A percentile compares a stretch with the other conserved stretches of the same genome.
These are phyloP conservation scores for Athelia sp. DNA, from an alignment of 1,284 basidiomycete genomes.

Conservation along the genomic window DNA sequence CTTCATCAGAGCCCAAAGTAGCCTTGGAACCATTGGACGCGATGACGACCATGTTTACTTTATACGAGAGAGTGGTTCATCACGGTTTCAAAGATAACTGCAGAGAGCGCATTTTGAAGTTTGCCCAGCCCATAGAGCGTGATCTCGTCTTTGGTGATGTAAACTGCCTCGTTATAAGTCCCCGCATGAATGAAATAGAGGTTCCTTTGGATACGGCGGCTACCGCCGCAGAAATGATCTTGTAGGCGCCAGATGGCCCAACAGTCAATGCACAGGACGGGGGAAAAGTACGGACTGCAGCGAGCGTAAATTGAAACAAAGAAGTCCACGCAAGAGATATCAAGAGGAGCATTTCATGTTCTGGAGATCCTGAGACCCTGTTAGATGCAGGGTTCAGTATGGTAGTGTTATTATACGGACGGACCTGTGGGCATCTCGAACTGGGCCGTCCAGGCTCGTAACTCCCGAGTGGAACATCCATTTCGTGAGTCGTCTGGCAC, in stretches of 20 bases:
- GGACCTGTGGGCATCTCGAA: too few relatives aligned
- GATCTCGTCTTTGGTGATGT: not conserved
- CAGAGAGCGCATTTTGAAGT: not conserved
- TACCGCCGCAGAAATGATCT: not conserved
- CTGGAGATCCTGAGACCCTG: too few relatives aligned
- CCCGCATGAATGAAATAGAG: not conserved
- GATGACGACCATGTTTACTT: not conserved
- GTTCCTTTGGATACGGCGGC: not conserved
- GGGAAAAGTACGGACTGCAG: not conserved
- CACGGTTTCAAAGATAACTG: not conserved
- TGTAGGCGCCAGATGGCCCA: not conserved
- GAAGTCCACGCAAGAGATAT: too few relatives aligned
- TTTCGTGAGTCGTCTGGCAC: too few relatives aligned
- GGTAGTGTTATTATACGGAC: too few relatives aligned
- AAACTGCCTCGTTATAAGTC: constrained; percentile 1
- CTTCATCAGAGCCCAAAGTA: not conserved
- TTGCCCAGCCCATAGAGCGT: not conserved
- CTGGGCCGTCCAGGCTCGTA: too few relatives aligned
- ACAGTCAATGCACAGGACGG: not conserved
- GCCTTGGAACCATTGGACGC: not conserved
- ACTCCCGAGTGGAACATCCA: too few relatives aligned
- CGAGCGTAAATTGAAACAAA: too few relatives aligned
- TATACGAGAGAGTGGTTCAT: not conserved
- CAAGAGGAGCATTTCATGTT: too few relatives aligned
- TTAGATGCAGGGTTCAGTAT: too few relatives aligned